Base-by-base conservation (phyloP, 345 rosid genomes). In the Bretschneidera sinensis region DNA sequence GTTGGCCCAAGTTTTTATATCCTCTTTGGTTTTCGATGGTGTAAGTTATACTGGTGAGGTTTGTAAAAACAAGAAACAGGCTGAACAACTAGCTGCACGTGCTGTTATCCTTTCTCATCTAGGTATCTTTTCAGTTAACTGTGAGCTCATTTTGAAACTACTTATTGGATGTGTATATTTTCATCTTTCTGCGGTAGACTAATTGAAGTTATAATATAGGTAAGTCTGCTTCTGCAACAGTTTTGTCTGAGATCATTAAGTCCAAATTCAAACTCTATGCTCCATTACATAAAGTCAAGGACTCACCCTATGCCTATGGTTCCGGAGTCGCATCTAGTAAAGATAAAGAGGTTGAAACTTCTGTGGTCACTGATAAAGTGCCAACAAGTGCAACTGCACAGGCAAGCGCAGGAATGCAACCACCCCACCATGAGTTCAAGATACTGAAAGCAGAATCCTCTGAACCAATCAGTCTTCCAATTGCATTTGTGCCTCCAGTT, bases 11-110 rank as follows among this genome's bases (percentile, higher is more conserved):
- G 22, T 9, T 51, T 79, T 82, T 64, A 49, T 24, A 21, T 79
- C 81, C 1, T 54, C 68, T 31, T 19, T 75, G 54, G 67, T 58
- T 47, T 77, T 74, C 55, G 68, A 73, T 69, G 77, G 73, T 33
- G 48, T 52, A 24, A 48, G 66, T 21, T 82, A 68, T 49, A 60
- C 59, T 2, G 76, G 79, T 6, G 67, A 75, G 31, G 5, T 24
- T 35, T 70, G 72, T 10, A 63, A 28, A 70, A 79, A 9, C 57
- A 79, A 82, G 71, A 82, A 77, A 68, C 82, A 79, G 51, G 87
- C 87, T 55, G 82, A 79, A 54, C 80, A 79, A 48, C 49, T 82
- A 57, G 82, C 80, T 59, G 84, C 84, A 45, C 78, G 72, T 57
- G 63, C 68, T 18, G 74, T 17, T 45, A 61, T 82, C 54, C 65